A percentile compares a stretch with the other conserved stretches of the same genome.
These are phyloP conservation scores for Hypoxylon subgilvum DNA, from an alignment of 495 filamentous ascomycete species.

Conservation along the genomic window DNA sequence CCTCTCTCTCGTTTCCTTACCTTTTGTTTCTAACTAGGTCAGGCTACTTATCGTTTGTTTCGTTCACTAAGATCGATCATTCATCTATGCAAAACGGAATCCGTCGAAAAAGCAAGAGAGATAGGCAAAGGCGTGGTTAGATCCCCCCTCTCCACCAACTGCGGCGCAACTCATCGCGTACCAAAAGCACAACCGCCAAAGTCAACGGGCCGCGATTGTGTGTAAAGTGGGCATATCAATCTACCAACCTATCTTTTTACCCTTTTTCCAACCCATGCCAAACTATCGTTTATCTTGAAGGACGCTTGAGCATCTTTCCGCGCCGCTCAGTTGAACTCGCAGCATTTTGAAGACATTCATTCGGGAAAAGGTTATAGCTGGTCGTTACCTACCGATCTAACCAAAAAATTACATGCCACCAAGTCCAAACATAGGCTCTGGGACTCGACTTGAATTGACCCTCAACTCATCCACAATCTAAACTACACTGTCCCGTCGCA, in stretches of 20 bases:
- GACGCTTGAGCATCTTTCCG: neutral
- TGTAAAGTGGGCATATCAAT: constrained; percentile 23
- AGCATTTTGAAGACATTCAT: no score
- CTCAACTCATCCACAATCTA: neutral
- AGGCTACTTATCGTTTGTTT: neutral
- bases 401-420: no score
- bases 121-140: neutral
- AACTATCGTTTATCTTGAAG: constrained; percentile 1
- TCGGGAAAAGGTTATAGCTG: no score
- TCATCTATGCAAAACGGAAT: no score
- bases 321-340: no score
- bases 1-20: constrained; percentile 17
- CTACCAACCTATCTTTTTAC: no score
- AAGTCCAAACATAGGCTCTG: neutral
- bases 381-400: no score
- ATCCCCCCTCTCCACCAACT: constrained; percentile 8
- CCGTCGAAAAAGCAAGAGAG: no score
- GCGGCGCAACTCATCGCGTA: constrained; percentile 31
- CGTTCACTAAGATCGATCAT: no score
- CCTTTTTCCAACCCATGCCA: neutral
- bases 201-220: constrained; percentile 20
- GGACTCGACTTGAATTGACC: no score
- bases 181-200: no score
- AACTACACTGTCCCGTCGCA: no score
- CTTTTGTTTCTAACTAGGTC: constrained; percentile 9